A percentile compares a stretch with the other conserved stretches of the same genome.
Evolutionary conservation across 495 filamentous ascomycete species (phyloP).

Genomic region (Sporormia fimetaria): DNA sequence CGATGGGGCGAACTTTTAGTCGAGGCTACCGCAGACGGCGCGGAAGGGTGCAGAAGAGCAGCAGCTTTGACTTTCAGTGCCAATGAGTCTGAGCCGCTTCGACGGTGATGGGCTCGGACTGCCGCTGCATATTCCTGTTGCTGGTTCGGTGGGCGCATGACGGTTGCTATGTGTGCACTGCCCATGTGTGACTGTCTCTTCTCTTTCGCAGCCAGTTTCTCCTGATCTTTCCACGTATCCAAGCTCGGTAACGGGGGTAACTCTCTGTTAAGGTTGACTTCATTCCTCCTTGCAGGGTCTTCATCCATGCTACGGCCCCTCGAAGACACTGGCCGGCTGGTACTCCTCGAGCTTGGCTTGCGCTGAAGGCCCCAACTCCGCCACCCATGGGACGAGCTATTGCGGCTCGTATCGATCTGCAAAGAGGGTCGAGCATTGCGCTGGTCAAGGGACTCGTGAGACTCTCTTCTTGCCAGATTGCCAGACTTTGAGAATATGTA

Average conservation of each 20-base stretch:
- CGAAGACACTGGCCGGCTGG: conserved; percentile 18
- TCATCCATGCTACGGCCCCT: conserved; percentile 16
- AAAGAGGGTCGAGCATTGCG: conserved; percentile 1
- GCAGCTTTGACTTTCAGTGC: conserved; percentile 12
- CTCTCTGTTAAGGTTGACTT: conserved; percentile 34
- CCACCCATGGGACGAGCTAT: conserved; percentile 22
- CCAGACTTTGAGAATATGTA: conserved; percentile 27
- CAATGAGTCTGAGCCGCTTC: conserved; percentile 22
- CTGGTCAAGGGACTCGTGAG: conserved; percentile 7
- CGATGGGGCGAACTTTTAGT: neutral
- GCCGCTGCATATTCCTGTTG: conserved; percentile 20
- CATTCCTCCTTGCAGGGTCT: conserved; percentile 16
- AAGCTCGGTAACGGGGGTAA: conserved; percentile 34
- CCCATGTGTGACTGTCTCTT: conserved; percentile 7
- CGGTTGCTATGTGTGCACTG: conserved; percentile 24
- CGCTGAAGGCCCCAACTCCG: conserved; percentile 27
- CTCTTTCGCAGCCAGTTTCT: conserved; percentile 12
- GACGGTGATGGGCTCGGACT: conserved; percentile 17
- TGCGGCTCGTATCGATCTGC: conserved; percentile 4
- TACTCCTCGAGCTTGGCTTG: conserved; percentile 21
- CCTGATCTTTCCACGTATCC: conserved; percentile 28
- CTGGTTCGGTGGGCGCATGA: conserved; percentile 24
- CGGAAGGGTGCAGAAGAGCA: neutral
- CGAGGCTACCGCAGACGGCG: conserved; percentile 1
- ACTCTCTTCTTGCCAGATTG: conserved; percentile 17